Evolutionary conservation across 148 eudicot species (phyloP), one percentile per base, ranked within the genome.

Genomic region (Mesembryanthemum crystallinum): DNA sequence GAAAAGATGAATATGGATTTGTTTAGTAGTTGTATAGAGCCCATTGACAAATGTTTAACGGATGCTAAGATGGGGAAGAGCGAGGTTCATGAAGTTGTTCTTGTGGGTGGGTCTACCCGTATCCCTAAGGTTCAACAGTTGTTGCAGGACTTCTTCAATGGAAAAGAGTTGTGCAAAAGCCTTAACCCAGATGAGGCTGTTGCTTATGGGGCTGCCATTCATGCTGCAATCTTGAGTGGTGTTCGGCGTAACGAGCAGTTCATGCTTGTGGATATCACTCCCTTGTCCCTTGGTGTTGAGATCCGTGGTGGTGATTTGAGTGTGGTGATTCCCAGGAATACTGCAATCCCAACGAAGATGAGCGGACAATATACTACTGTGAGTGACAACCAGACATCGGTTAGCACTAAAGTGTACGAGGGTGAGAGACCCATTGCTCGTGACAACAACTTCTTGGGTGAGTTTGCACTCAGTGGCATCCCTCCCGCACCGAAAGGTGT

Each of bases 131-230:
- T 72, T 28, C 75, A 72, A 27, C 62, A 55, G 1, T 20, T 72
- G 30, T 24, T 72, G 52, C 76, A 73, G 42, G 76, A 60, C 49
- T 42, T 60, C 37, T 73, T 73, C 57, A 60, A 73, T 20, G 76
- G 76, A 24, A 73, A 73, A 39, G 52, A 67, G 51, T 52, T 67
- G 0, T 42, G 70, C 70, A 67, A 67, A 23, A 67, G 70, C 70
- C 39, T 73, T 21, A 73, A 73, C 67, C 76, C 76, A 0, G 76
- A 73, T 73, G 76, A 73, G 76, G 76, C 76, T 7, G 67, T 73
- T 60, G 76, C 76, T 15, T 73, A 73, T 42, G 76, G 76, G 15
- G 76, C 76, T 42, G 67, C 76, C 25, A 67, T 42, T n/a, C n/a
- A n/a, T n/a, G n/a, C n/a, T n/a, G n/a, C n/a, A n/a, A n/a, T n/a